These are phyloP conservation scores for Clitocybe nebularis DNA, from an alignment of 1,284 basidiomycete genomes.

Conservation along the genomic window DNA sequence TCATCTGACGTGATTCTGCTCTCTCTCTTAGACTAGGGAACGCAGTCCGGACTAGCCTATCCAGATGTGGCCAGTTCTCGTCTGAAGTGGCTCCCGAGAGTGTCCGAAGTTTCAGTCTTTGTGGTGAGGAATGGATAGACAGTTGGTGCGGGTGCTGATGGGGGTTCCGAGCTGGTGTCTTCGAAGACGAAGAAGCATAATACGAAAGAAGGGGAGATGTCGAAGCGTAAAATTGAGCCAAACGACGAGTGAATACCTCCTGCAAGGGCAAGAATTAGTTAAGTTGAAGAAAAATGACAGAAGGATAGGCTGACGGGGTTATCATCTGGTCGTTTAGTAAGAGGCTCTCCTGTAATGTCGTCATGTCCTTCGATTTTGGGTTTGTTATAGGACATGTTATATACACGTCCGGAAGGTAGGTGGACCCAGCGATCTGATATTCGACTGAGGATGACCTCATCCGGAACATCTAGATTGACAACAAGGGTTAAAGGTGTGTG, in stretches of 20 bases:
- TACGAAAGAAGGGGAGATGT: constrained; percentile 86
- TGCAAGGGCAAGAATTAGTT: constrained; percentile 27
- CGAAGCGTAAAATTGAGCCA: constrained; percentile 81
- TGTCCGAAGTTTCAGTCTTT: constrained; percentile 59
- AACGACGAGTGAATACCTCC: constrained; percentile 82
- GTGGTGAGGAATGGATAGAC: constrained; percentile 37
- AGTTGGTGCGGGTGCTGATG: constrained; percentile 47
- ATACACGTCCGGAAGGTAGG: constrained; percentile 88
- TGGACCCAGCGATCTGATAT: constrained; percentile 96
- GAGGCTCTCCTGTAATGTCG: constrained; percentile 89
- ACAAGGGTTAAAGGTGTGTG: constrained; percentile 76
- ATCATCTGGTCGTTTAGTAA: constrained; percentile 90
- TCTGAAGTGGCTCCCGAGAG: constrained; percentile 84
- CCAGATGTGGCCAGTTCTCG: constrained; percentile 89
- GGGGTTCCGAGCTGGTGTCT: constrained; percentile 23
- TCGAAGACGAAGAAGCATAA: constrained; percentile 43
- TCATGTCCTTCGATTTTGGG: constrained; percentile 86
- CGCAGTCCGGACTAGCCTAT: constrained; percentile 49
- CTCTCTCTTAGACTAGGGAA: constrained; percentile 59
- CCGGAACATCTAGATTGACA: constrained; percentile 89
- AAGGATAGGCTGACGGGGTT: constrained; percentile 63
- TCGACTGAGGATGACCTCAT: constrained; percentile 83
- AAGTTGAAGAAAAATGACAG: constrained; percentile 3
- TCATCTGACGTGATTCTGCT: constrained; percentile 35
- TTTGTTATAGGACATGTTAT: constrained; percentile 89